These are phyloP conservation scores for Reticulascus tulasneorum DNA, from an alignment of 2,329 filamentous ascomycete species.

Conservation along the genomic window DNA sequence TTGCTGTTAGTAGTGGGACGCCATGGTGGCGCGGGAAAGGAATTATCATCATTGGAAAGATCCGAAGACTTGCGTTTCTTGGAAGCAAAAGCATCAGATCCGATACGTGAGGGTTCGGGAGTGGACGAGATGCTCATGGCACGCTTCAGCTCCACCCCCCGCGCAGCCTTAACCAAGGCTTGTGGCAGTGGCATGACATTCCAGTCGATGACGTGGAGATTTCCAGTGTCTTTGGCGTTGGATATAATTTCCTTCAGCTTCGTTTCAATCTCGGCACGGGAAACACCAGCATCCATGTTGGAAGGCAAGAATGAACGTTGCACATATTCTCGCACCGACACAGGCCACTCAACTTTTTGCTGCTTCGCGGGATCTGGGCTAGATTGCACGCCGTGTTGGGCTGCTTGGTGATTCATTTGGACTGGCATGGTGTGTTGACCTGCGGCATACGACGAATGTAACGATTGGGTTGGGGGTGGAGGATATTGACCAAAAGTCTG, in stretches of 20 bases:
- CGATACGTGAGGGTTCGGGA: too few relatives aligned
- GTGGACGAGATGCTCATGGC: constrained; percentile 23
- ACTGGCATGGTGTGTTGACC: not conserved
- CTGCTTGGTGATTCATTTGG: constrained; percentile 7
- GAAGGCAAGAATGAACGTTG: constrained; percentile 79
- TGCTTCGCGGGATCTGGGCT: constrained; percentile 16
- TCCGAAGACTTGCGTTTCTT: constrained; percentile 84
- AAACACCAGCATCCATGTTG: constrained; percentile 61
- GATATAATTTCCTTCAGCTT: constrained; percentile 86
- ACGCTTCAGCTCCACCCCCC: constrained; percentile 43
- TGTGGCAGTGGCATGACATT: constrained; percentile 79
- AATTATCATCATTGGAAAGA: constrained; percentile 48
- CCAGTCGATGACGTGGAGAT: constrained; percentile 77
- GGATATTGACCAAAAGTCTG: constrained; percentile 51
- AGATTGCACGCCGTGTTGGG: too few relatives aligned
- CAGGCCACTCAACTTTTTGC: constrained; percentile 73
- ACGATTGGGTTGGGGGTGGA: constrained; percentile 22
- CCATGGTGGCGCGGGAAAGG: constrained; percentile 61
- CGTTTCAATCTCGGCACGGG: constrained; percentile 68
- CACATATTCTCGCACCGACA: constrained; percentile 82
- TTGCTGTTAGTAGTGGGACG: constrained; percentile 63
- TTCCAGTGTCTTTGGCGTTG: constrained; percentile 68
- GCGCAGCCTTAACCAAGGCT: constrained; percentile 72
- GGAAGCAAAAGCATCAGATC: constrained; percentile 17
- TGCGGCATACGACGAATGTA: too few relatives aligned